Evolutionary conservation across 345 rosid genomes (phyloP).

Genomic region (Populus simonii): DNA sequence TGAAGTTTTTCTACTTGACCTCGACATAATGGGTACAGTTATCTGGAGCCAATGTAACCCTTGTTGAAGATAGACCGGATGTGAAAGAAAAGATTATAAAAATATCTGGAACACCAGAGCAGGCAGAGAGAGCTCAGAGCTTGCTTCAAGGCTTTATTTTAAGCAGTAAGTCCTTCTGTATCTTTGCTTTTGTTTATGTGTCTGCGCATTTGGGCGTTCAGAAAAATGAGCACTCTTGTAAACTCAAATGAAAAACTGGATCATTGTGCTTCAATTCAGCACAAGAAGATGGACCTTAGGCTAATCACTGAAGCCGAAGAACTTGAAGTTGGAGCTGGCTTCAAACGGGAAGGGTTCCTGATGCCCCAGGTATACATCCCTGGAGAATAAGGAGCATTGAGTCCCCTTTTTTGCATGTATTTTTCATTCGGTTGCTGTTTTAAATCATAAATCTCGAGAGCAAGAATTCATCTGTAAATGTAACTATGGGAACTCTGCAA

Average conservation of each 20-base stretch:
- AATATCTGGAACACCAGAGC: slow-evolving; percentile 95
- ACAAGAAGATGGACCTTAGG: slow-evolving; percentile 65
- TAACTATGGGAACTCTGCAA: slow-evolving; percentile 11
- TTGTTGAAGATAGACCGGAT: slow-evolving; percentile 72
- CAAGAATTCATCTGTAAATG: slow-evolving; percentile 35
- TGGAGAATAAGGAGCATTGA: slow-evolving; percentile 3
- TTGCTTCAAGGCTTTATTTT: slow-evolving; percentile 94
- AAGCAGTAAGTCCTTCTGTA: slow-evolving; percentile 63
- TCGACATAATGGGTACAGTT: slow-evolving; percentile 41
- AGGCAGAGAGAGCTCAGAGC: slow-evolving; percentile 95
- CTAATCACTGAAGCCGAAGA: background rate
- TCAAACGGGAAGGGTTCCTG: background rate
- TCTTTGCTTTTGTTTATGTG: background rate
- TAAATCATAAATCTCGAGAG: slow-evolving; percentile 4
- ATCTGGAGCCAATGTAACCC: slow-evolving; percentile 85
- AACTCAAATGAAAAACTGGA: background rate
- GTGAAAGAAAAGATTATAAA: slow-evolving; percentile 65
- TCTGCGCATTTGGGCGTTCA: background rate
- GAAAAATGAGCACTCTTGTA: background rate
- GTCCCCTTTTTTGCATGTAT: background rate
- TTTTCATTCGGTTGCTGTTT: slow-evolving; percentile 1
- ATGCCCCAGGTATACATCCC: background rate
- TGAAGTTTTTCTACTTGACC: background rate
- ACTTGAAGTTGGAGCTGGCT: slow-evolving; percentile 6
- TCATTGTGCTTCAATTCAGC: slow-evolving; percentile 40